Evolutionary conservation across 2,329 filamentous ascomycete genomes (phyloP), one percentile per base, ranked within the genome.

Genomic region (Dothideomycetes sp.): DNA sequence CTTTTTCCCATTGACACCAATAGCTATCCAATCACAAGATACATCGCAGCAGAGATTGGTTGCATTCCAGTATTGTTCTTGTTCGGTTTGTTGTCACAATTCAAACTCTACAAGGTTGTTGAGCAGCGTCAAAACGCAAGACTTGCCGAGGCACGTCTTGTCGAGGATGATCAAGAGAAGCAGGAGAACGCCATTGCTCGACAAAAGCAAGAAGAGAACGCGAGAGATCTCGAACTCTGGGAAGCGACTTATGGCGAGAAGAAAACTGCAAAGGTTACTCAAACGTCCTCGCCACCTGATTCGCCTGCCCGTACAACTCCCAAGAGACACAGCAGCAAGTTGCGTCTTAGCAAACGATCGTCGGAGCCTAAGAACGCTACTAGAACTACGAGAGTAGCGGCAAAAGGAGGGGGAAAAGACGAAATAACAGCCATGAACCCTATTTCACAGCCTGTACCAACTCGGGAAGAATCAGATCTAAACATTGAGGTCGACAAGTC

Each of bases 21-120:
- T 33, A 86, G 83, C 0, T 96, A 94, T 56, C 89, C 89, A 0
- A 65, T 94, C 10, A 95, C 86, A 0, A 82, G 80, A 51, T 85
- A 84, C 2, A 91, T 95, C 42, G 77, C 78, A 27, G 88, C 91
- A 11, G 89, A 96, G 58, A 75, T 86, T 20, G 87, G 85, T 0
- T 74, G 76, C 1, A 82, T 83, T 17, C 64, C 94, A 38, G 73
- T 95, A 19, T 67, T 94, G 15, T 80, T 75, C 44, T 59, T 86
- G 8, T 67, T 84, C 13, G 87, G 88, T 2, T 67, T 94, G 17
- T 71, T 94, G 30, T 93, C 85, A 0, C 89, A 96, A 58, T 68
- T 91, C 51, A 84, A 81, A 52, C 66, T 95, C 11, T 95, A 87
- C 87, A 85, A 78, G 47, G 69, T 94, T 6, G 76, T 94, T 45